Evolutionary conservation across 352 stramenopile genomes (phyloP), one percentile per base, ranked within the genome.

Genomic region (Phytopythium sindhum): DNA sequence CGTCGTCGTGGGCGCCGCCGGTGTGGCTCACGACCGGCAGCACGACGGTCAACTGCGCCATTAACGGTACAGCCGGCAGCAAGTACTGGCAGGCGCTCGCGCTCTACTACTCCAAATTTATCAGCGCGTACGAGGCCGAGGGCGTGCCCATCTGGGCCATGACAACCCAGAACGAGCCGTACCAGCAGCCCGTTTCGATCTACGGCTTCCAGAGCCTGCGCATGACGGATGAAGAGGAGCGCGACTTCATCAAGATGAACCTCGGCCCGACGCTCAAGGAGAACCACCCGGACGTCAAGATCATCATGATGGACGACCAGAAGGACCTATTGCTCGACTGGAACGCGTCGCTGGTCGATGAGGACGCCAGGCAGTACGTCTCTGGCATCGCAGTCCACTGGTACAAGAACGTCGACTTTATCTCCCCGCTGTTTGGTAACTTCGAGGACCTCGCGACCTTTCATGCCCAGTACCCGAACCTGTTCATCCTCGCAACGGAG

Each of bases 31-130:
- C 91, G 29, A 82, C 69, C 24, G 68, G 81, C 42, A 90, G 89
- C 60, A 63, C 58, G 21, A 86, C 42, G 6, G 42, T 50, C 21
- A 50, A 50, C 21, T 50, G 42, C 21, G 42, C 74, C 26, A 74
- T 84, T 54, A 87, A 89, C 48, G 84, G 75, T n/a, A 59, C 64
- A 17, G 58, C 79, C 0, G 76, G 82, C 23, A 24, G 24, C 8
- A 51, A 74, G 28, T 89, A 92, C 53, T 88, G 88, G 78, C 68
- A 88, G 63, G 86, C 89, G 1, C 64, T 90, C 65, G 90, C 89
- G 19, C 70, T 90, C 19, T 97, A 96, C 66, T 94, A 96, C 65
- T 83, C 79, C 65, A 91, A 90, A 66, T 97, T 97, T 65, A 73
- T 97, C 11, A 70, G 75, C 14, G 90, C 81, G 50, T 97, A 97